These are phyloP conservation scores for Tieghemostelium lacteum DNA, from an alignment of 78 protist genomes.

Conservation along the genomic window DNA sequence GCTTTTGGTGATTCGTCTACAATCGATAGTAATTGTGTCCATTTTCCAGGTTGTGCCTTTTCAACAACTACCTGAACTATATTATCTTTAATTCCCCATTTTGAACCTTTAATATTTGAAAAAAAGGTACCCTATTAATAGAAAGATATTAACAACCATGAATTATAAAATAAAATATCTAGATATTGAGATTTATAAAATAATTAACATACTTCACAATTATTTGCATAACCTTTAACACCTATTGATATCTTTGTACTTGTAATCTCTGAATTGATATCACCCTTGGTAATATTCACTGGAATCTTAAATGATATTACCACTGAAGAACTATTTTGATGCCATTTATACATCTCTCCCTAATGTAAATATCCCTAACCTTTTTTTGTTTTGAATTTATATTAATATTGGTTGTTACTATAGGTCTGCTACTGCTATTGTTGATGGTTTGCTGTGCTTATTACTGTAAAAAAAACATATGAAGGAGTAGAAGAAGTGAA, in stretches of 20 bases:
- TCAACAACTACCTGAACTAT: slow-evolving; percentile 14
- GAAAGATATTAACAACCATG: neutral
- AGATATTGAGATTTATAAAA: no score
- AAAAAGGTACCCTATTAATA: slow-evolving; percentile 5
- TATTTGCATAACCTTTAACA: slow-evolving; percentile 41
- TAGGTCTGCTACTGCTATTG: neutral
- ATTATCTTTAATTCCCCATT: slow-evolving; percentile 37
- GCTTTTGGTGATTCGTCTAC: slow-evolving; percentile 26
- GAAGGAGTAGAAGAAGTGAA: no score
- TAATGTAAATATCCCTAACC: no score
- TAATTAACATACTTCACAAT: slow-evolving; percentile 23
- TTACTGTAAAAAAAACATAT: neutral
- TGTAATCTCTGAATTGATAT: slow-evolving; percentile 26
- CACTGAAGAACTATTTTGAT: slow-evolving; percentile 46
- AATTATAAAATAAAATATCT: no score
- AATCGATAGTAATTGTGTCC: slow-evolving; percentile 16
- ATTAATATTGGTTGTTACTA: neutral
- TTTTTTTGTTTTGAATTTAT: neutral
- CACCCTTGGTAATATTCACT: slow-evolving; percentile 4
- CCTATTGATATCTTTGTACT: slow-evolving; percentile 3
- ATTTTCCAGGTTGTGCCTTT: slow-evolving; percentile 22
- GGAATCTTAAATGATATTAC: slow-evolving; percentile 21
- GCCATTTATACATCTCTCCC: slow-evolving; percentile 65
- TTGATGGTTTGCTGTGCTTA: neutral
- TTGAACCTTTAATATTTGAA: slow-evolving; percentile 21